Conservation (phyloP, 2,329 filamentous ascomycete species). For the Salinomyces thailandicus region DNA sequence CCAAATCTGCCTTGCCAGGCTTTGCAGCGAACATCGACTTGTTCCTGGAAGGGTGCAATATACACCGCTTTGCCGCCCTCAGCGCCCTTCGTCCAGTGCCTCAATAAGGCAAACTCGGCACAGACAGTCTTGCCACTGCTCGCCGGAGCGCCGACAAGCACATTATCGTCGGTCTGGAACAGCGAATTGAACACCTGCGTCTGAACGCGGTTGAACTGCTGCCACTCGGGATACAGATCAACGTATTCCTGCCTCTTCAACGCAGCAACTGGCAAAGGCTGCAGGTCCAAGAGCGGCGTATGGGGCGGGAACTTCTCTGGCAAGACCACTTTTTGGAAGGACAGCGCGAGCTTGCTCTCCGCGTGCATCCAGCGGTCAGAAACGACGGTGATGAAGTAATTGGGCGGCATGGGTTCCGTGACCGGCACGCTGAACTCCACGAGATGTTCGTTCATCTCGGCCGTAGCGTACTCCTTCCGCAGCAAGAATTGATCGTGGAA, state of each 20-base stretch:
- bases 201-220: slow-evolving; percentile 92
- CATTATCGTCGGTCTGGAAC: slow-evolving; percentile 83
- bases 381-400: slow-evolving; percentile 92
- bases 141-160: slow-evolving; percentile 83
- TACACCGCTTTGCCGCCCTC: slow-evolving; percentile 77
- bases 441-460: slow-evolving; percentile 83
- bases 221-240: slow-evolving; percentile 70
- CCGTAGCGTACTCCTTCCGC: slow-evolving; percentile 74
- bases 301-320: slow-evolving; percentile 94
- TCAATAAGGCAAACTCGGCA: slow-evolving; percentile 83
- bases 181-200: slow-evolving; percentile 94
- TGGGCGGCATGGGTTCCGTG: slow-evolving; percentile 93
- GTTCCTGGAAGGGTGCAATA: slow-evolving; percentile 86
- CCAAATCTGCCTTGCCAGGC: slow-evolving; percentile 77
- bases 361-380: slow-evolving; percentile 99
- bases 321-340: slow-evolving; percentile 87
- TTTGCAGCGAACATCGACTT: slow-evolving; percentile 68
- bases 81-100: slow-evolving; percentile 63
- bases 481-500: slow-evolving; percentile 92
- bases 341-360: slow-evolving; percentile 83
- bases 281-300: slow-evolving; percentile 82
- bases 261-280: slow-evolving; percentile 79
- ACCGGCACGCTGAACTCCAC: slow-evolving; percentile 96
- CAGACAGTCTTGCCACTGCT: slow-evolving; percentile 96
- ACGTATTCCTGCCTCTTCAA: slow-evolving; percentile 78